Conservation (phyloP, 1,284 basidiomycete genomes). For the Rhizoctonia solani region DNA sequence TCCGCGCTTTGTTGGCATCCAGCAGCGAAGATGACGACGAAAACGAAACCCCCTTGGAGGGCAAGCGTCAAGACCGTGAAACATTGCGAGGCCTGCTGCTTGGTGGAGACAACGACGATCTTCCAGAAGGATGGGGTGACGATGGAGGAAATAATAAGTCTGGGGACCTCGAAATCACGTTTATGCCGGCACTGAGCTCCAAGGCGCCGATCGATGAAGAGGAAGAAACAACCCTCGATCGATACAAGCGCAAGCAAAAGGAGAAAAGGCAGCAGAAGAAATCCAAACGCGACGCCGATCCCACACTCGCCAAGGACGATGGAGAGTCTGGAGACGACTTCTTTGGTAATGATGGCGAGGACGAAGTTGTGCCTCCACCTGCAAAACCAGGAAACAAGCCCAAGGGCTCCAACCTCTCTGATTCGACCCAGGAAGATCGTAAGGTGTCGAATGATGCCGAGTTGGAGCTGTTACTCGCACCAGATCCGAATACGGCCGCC, state of each 20-base stretch:
- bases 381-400: slow-evolving; percentile 42
- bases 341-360: slow-evolving; percentile 45
- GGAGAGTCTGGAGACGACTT: slow-evolving; percentile 39
- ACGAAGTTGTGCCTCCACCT: slow-evolving; percentile 40
- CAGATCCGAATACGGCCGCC: slow-evolving; percentile 48
- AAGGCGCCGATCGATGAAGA: slow-evolving; percentile 46
- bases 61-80: slow-evolving; percentile 58
- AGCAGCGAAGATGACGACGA: slow-evolving; percentile 57
- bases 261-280: slow-evolving; percentile 78
- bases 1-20: slow-evolving; percentile 80
- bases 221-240: slow-evolving; percentile 82
- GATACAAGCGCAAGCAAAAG: slow-evolving; percentile 83
- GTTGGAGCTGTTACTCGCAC: slow-evolving; percentile 63
- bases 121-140: slow-evolving; percentile 81
- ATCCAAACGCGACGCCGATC: slow-evolving; percentile 49
- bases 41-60: slow-evolving; percentile 47
- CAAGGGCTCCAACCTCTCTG: slow-evolving; percentile 42
- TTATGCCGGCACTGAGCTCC: slow-evolving; percentile 77
- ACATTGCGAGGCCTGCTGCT: slow-evolving; percentile 73
- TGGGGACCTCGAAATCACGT: slow-evolving; percentile 91
- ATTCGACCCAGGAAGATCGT: slow-evolving; percentile 35
- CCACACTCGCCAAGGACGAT: slow-evolving; percentile 43
- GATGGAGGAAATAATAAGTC: slow-evolving; percentile 53
- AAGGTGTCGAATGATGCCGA: slow-evolving; percentile 59
- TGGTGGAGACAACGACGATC: slow-evolving; percentile 47